Conservation (phyloP, 352 stramenopile genomes). For the Globisporangium radiosum region DNA sequence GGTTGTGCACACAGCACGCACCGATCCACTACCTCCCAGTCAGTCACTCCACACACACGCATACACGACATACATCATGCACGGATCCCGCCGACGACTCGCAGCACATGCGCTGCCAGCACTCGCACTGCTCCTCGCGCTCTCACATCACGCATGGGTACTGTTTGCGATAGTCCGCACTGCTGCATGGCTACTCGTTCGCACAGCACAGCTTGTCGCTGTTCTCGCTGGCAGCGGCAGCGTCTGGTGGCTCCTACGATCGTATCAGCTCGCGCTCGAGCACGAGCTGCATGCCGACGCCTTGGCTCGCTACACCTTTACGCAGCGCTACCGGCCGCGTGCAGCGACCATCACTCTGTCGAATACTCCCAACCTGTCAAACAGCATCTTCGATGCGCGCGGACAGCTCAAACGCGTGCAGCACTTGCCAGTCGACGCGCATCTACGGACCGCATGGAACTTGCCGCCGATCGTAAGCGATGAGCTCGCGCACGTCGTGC, state of each 20-base stretch:
- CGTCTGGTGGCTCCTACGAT: constrained; percentile 60
- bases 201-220: constrained; percentile 34
- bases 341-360: not conserved
- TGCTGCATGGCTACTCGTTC: constrained; percentile 18
- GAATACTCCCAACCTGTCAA: too few relatives aligned
- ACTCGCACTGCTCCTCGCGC: constrained; percentile 22
- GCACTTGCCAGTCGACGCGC: constrained; percentile 45
- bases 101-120: constrained; percentile 6
- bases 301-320: constrained; percentile 44
- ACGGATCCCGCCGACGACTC: constrained; percentile 1
- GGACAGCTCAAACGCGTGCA: constrained; percentile 56
- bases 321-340: constrained; percentile 37
- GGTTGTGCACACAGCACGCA: too few relatives aligned
- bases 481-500: constrained; percentile 47
- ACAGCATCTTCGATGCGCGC: constrained; percentile 18
- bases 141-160: constrained; percentile 9
- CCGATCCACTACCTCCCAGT: too few relatives aligned
- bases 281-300: constrained; percentile 53
- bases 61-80: not conserved
- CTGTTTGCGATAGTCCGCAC: constrained; percentile 1
- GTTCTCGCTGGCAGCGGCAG: constrained; percentile 37
- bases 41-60: not conserved
- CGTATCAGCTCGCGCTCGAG: constrained; percentile 54
- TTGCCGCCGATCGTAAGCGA: constrained; percentile 53
- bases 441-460: constrained; percentile 52